Conservation (phyloP, 2,329 filamentous ascomycete genomes). For the Paraphoma sp. region DNA sequence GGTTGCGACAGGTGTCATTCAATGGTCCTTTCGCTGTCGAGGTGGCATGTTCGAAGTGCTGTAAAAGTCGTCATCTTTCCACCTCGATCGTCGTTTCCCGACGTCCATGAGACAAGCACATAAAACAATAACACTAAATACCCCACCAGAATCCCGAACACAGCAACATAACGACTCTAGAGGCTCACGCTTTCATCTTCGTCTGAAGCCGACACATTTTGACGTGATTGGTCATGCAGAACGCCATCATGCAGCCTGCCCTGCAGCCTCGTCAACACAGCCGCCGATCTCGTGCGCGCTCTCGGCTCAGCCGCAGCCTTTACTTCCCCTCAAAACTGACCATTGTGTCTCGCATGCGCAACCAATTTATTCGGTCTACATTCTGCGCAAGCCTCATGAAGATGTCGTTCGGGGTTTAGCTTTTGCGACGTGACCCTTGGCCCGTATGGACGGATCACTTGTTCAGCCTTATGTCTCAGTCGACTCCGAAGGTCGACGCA, state of each 20-base stretch:
- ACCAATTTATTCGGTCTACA: neutral
- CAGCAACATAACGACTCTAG: neutral
- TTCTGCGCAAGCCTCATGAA: neutral
- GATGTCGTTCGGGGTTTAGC: neutral
- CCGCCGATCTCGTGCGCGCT: neutral
- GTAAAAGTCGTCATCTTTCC: too few relatives aligned
- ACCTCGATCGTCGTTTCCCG: too few relatives aligned
- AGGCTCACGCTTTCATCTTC: neutral
- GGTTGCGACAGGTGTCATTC: neutral
- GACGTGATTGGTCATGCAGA: constrained; percentile 4
- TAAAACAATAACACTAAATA: neutral
- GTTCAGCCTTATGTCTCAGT: too few relatives aligned
- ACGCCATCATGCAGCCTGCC: constrained; percentile 2
- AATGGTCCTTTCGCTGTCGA: neutral
- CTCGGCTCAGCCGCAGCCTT: constrained; percentile 2
- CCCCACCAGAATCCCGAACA: neutral
- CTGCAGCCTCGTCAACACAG: constrained; percentile 7
- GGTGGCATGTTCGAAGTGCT: neutral
- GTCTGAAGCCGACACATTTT: neutral
- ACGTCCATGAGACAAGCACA: neutral
- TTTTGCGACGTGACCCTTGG: too few relatives aligned
- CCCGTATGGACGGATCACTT: too few relatives aligned
- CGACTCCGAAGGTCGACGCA: too few relatives aligned
- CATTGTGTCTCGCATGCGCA: neutral
- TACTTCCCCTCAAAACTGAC: neutral